These are phyloP conservation scores for Penstemon newberryi DNA, from an alignment of 257 asterid species.

Conservation along the genomic window DNA sequence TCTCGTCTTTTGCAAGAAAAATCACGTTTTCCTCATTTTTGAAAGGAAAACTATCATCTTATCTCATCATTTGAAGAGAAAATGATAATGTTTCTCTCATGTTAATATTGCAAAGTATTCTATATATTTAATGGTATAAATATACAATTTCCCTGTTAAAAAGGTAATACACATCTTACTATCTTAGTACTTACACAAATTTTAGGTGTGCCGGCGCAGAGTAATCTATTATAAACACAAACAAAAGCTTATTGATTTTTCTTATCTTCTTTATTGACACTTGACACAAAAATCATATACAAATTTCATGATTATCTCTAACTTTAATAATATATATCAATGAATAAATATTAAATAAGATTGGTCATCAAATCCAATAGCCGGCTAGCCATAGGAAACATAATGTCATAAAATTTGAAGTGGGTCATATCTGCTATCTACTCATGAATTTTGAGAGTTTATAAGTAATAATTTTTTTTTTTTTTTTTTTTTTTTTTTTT, in stretches of 20 bases:
- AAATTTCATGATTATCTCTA: slow-evolving; percentile 26
- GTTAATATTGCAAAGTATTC: background rate
- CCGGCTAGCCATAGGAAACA: background rate
- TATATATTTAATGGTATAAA: background rate
- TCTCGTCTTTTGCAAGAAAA: too few species aligned
- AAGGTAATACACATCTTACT: background rate
- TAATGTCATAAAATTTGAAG: slow-evolving; percentile 7
- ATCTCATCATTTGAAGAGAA: too few species aligned
- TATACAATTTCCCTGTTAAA: background rate
- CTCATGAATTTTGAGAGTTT: background rate
- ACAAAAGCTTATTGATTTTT: background rate
- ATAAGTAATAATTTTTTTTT: slow-evolving; percentile 6
- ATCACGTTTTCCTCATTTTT: too few species aligned
- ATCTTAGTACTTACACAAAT: background rate
- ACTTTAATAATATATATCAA: slow-evolving; percentile 19
- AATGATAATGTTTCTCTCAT: too few species aligned
- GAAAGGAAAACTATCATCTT: too few species aligned
- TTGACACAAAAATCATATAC: slow-evolving; percentile 15
- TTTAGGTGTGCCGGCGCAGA: background rate
- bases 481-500: too few species aligned
- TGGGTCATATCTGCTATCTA: slow-evolving; percentile 14
- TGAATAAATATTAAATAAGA: slow-evolving; percentile 15
- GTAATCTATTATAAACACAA: background rate
- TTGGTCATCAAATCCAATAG: background rate
- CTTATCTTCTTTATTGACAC: slow-evolving; percentile 23